phyloP scores from a whole-genome alignment of 2,329 filamentous ascomycete genomes.

The Aspergillus sp. region DNA sequence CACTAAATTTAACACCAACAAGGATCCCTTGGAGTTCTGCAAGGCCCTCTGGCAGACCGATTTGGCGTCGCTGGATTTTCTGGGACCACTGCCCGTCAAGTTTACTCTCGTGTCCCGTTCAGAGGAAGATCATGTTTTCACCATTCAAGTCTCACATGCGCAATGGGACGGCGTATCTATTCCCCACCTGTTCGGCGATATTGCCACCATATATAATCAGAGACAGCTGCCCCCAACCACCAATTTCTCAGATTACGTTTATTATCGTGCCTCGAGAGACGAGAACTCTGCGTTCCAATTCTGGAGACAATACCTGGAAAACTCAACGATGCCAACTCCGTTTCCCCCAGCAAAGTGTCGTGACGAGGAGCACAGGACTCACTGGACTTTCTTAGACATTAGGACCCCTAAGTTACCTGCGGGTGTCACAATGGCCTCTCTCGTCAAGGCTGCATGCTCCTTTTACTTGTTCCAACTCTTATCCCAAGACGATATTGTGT shows the following conservation, averaged over 20 bases:
- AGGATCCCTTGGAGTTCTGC: not conserved
- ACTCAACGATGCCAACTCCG: not conserved
- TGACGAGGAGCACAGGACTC: not conserved
- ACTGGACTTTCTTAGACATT: not conserved
- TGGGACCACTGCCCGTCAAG: too few species aligned
- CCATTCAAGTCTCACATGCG: not conserved
- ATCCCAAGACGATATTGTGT: not conserved
- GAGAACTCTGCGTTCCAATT: not conserved
- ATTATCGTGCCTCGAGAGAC: not conserved
- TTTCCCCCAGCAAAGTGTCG: not conserved
- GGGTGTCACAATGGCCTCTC: not conserved
- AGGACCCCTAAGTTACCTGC: not conserved
- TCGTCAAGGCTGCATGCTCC: not conserved
- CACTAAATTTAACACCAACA: not conserved
- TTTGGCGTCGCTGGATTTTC: not conserved
- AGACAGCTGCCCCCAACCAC: not conserved
- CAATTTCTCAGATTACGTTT: not conserved
- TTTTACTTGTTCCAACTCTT: not conserved
- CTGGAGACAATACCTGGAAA: not conserved
- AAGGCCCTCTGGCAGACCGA: not conserved
- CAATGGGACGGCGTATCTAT: not conserved
- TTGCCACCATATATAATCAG: not conserved
- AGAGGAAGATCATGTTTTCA: not conserved
- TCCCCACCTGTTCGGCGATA: not conserved
- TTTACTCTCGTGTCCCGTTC: not conserved